Evolutionary conservation across 1,284 basidiomycete species (phyloP).

Genomic region (Austroboletus novae-zelandiae): DNA sequence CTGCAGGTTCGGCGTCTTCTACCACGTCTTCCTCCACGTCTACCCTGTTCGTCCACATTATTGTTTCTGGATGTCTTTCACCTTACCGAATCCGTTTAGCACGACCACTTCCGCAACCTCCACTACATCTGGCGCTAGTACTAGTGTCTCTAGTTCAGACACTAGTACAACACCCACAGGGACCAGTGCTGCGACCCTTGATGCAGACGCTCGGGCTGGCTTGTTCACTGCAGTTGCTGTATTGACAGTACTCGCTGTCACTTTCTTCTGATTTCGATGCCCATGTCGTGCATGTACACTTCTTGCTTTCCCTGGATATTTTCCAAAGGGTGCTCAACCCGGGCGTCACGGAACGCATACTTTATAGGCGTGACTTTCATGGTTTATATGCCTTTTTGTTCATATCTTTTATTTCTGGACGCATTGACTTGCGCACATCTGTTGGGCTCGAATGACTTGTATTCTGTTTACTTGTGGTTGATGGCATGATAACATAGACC

Average conservation of each 20-base stretch:
- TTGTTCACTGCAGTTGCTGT: slow-evolving; percentile 30
- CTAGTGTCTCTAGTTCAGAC: slow-evolving; percentile 22
- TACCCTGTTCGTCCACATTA: slow-evolving; percentile 17
- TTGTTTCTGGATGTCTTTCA: not conserved
- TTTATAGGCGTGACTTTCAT: not conserved
- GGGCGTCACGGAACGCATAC: not conserved
- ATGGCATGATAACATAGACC: not conserved
- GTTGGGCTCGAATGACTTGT: not conserved
- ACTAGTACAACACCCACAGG: slow-evolving; percentile 26
- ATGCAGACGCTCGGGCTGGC: slow-evolving; percentile 24
- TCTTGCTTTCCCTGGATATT: not conserved
- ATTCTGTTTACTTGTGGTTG: not conserved
- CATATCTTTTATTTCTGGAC: not conserved
- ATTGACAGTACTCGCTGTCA: slow-evolving; percentile 26
- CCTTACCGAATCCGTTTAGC: slow-evolving; percentile 18
- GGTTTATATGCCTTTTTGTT: not conserved
- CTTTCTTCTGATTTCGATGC: slow-evolving; percentile 16
- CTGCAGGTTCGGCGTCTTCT: slow-evolving; percentile 22
- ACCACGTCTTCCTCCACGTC: slow-evolving; percentile 20
- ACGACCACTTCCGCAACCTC: slow-evolving; percentile 21
- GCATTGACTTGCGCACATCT: not conserved
- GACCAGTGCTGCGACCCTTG: slow-evolving; percentile 29
- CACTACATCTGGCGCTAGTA: slow-evolving; percentile 8
- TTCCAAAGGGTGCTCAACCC: not conserved
- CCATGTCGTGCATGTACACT: not conserved